A percentile compares a stretch with the other conserved stretches of the same genome.
These are phyloP conservation scores for Apiospora arundinis DNA, from an alignment of 2,329 filamentous ascomycete genomes.

Conservation along the genomic window DNA sequence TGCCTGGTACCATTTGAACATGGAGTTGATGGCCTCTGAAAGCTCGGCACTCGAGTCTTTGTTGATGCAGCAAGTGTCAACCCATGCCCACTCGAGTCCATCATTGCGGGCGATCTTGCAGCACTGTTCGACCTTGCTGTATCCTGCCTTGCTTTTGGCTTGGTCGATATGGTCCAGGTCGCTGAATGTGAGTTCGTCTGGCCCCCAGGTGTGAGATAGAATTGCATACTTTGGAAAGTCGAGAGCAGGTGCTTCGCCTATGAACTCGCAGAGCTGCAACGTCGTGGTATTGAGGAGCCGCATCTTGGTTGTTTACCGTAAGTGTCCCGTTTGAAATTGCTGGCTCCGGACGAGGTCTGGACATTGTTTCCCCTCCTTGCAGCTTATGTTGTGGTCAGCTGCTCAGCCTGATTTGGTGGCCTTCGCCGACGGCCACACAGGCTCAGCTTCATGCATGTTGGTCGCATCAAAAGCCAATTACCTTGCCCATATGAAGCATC, in stretches of 20 bases:
- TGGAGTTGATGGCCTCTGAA: conserved; percentile 2
- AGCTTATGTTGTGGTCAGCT: background rate
- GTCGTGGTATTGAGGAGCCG: background rate
- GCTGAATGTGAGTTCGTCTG: background rate
- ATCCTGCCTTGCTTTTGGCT: background rate
- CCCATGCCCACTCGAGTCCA: background rate
- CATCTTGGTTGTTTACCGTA: background rate
- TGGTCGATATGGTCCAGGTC: background rate
- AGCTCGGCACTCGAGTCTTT: background rate
- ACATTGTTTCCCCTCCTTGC: background rate
- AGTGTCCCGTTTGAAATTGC: background rate
- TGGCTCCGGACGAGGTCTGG: background rate
- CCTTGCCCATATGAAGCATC: too few species aligned
- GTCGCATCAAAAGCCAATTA: too few species aligned
- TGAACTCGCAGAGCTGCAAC: background rate
- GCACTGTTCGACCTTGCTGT: background rate
- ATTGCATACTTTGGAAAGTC: background rate
- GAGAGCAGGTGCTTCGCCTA: background rate
- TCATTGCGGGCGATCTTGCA: background rate
- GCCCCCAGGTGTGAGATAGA: background rate
- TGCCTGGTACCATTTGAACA: background rate
- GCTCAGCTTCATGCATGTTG: too few species aligned
- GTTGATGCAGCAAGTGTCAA: background rate
- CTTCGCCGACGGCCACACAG: too few species aligned
- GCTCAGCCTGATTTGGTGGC: too few species aligned